A percentile compares a stretch with the other conserved stretches of the same genome.
Evolutionary conservation across 108 stramenopile genomes (phyloP).

Genomic region (Cyclostephanos tholiformis): DNA sequence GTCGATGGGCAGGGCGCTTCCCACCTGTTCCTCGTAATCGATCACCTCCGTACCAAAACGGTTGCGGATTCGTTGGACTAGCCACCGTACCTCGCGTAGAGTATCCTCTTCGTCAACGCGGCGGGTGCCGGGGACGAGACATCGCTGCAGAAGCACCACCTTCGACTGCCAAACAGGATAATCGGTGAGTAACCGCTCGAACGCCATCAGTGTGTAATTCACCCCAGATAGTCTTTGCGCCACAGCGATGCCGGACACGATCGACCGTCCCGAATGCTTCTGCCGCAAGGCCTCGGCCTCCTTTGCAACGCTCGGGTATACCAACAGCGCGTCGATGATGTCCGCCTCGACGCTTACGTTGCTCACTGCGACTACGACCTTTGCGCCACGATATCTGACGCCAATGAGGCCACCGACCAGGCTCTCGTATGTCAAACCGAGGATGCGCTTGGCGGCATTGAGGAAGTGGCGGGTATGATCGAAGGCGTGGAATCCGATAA

Average conservation of each 20-base stretch:
- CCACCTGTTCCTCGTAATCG: conserved; percentile 88
- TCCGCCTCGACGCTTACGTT: conserved; percentile 98
- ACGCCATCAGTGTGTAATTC: conserved; percentile 94
- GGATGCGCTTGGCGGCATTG: conserved; percentile 96
- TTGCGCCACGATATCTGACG: conserved; percentile 86
- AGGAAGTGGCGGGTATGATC: conserved; percentile 99
- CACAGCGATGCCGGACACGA: conserved; percentile 92
- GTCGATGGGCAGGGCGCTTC: conserved; percentile 74
- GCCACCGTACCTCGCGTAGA: conserved; percentile 64
- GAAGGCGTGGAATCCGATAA: conserved; percentile 99
- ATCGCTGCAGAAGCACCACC: conserved; percentile 94
- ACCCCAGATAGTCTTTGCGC: conserved; percentile 94
- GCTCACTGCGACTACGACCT: conserved; percentile 95
- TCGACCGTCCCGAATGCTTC: conserved; percentile 75
- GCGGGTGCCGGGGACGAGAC: conserved; percentile 81
- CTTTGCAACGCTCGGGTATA: conserved; percentile 65
- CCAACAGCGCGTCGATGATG: conserved; percentile 69
- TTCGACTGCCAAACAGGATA: conserved; percentile 88
- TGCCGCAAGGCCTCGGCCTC: conserved; percentile 56
- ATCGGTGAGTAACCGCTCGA: conserved; percentile 91
- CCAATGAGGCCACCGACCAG: conserved; percentile 95
- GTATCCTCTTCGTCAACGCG: conserved; percentile 88
- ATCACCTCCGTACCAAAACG: conserved; percentile 86
- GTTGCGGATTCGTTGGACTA: conserved; percentile 81
- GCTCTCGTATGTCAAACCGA: conserved; percentile 93